Evolutionary conservation across 2,329 filamentous ascomycete species (phyloP), one percentile per base, ranked within the genome.

Genomic region (Orbilia oligospora): DNA sequence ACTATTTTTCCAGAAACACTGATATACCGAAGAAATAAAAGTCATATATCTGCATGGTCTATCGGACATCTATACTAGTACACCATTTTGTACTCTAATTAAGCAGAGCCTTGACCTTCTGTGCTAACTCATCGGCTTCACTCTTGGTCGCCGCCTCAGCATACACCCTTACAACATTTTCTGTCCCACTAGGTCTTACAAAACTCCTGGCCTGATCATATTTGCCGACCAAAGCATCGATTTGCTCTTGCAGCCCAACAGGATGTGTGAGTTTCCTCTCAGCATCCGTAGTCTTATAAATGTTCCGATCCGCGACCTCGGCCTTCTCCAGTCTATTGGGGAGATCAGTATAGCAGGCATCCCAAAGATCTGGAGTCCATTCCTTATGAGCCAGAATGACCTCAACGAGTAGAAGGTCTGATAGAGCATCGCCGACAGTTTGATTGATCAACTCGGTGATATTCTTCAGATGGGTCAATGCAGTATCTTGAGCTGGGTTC

Each of bases 401-500:
- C 85, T 99, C 96, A 46, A 98, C 94, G 83, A 99, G 90, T 55
- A 99, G 89, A 89, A 97, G 92, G 85, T 99, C 96, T 0, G 94
- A 97, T 72, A 99, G 89, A 56, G 96, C 96, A 84, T 99, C 96
- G 67, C 96, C 96, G 56, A 98, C 95, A 0, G 96, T 96, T 87
- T 99, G 96, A 88, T 99, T 99, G 87, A 99, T 97, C 80, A 99
- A 89, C 82, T 97, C 93, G 64, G 91, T 91, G 68, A 97, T 88
- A 10, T 93, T 94, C 67, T 89, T 88, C 0, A 99, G 90, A 8
- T 91, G 94, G 70, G 97, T 92, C 14, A 98, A 89, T 1, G 95
- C 93, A 82, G 93, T 92, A 84, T 95, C 92, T 85, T 98, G 94
- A 5, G 93, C 95, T 0, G 96, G 95, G 0, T 93, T 97, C 84